A percentile compares a stretch with the other conserved stretches of the same genome.
These are phyloP conservation scores for Fusarium secorum DNA, from an alignment of 2,329 filamentous ascomycete genomes.

Conservation along the genomic window DNA sequence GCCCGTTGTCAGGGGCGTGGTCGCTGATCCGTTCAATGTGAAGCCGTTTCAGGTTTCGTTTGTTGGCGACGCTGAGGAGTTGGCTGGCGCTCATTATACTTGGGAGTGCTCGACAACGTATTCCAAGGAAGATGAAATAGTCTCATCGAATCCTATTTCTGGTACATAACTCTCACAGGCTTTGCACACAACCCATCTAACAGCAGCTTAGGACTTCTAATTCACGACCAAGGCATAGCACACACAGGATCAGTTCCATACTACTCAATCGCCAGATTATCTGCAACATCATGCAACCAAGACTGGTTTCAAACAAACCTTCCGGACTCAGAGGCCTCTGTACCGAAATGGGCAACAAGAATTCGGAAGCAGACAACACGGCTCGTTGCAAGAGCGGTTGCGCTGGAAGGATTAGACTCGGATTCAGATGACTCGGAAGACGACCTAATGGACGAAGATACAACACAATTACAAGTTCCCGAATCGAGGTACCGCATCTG, in stretches of 20 bases:
- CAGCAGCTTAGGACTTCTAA: constrained; percentile 53
- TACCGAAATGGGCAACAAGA: constrained; percentile 57
- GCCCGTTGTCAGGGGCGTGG: constrained; percentile 59
- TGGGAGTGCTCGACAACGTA: constrained; percentile 59
- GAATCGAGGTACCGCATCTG: constrained; percentile 61
- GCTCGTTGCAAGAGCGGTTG: constrained; percentile 55
- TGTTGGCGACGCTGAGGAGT: constrained; percentile 34
- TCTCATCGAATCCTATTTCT: constrained; percentile 46
- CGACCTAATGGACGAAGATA: constrained; percentile 45
- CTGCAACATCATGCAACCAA: constrained; percentile 59
- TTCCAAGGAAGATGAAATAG: constrained; percentile 41
- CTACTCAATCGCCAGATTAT: constrained; percentile 62
- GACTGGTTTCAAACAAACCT: constrained; percentile 64
- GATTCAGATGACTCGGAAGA: constrained; percentile 46
- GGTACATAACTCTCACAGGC: not conserved
- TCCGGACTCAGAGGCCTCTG: constrained; percentile 35
- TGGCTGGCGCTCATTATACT: constrained; percentile 49
- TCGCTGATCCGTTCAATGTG: constrained; percentile 60
- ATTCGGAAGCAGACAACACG: constrained; percentile 55
- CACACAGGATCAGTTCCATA: constrained; percentile 48
- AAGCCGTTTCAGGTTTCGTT: constrained; percentile 61
- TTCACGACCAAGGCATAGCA: constrained; percentile 47
- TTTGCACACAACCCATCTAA: not conserved
- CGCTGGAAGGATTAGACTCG: constrained; percentile 49
- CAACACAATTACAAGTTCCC: constrained; percentile 53